These are phyloP conservation scores for Thinopyrum elongatum DNA, from an alignment of 176 grass and related monocot genomes.

Conservation along the genomic window DNA sequence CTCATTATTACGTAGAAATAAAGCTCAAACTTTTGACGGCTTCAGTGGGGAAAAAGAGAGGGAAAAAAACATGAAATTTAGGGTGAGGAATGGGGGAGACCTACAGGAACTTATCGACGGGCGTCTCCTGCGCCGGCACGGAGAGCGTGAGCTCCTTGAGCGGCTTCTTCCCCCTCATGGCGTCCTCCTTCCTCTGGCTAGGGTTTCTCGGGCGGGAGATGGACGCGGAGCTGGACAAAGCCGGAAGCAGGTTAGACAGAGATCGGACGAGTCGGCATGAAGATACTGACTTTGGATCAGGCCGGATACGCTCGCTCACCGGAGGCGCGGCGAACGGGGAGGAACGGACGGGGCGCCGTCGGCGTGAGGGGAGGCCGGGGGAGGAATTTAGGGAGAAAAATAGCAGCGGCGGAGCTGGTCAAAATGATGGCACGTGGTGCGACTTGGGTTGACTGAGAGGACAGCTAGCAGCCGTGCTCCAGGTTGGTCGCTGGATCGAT, in stretches of 20 bases:
- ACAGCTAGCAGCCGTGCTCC: background rate
- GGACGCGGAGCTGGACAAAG: background rate
- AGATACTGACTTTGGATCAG: background rate
- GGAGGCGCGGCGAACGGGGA: background rate
- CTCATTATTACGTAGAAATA: background rate
- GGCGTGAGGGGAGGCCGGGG: background rate
- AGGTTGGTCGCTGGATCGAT: background rate
- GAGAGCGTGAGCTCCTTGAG: constrained; percentile 66
- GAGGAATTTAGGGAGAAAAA: background rate
- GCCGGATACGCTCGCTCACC: background rate
- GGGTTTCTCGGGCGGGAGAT: constrained; percentile 28
- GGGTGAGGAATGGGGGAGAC: background rate
- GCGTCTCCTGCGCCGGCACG: constrained; percentile 69
- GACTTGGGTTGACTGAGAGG: background rate
- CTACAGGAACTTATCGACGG: constrained; percentile 80
- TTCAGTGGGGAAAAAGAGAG: background rate
- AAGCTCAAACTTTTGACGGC: background rate
- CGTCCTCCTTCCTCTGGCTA: constrained; percentile 17
- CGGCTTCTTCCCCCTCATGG: constrained; percentile 79
- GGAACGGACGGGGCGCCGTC: background rate
- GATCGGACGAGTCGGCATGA: background rate
- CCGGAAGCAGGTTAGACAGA: background rate
- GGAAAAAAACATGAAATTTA: background rate
- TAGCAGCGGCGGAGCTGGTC: background rate
- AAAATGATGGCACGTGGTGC: background rate